Percentiles rank a stretch among this genome's conserved stretches.
phyloP scores from a whole-genome alignment of 164 flowering plant species.

The Berberis vulgaris region DNA sequence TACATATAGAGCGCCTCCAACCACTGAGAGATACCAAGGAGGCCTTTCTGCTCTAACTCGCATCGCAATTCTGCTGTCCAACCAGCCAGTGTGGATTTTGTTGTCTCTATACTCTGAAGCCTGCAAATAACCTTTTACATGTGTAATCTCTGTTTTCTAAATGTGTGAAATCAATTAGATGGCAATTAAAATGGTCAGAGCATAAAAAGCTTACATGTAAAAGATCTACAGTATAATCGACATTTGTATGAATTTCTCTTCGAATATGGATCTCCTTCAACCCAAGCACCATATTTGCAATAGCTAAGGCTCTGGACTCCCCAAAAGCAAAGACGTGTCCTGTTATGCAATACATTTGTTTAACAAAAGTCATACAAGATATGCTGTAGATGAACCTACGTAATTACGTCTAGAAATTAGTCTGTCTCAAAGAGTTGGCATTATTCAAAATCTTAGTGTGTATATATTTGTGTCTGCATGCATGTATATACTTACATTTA shows the following conservation, averaged over 20 bases:
- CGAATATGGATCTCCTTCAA: slow-evolving; percentile 97
- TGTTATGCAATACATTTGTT: slow-evolving; percentile 19
- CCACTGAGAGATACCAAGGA: slow-evolving; percentile 99
- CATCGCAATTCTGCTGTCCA: slow-evolving; percentile 99
- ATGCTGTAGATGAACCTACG: background rate
- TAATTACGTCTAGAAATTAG: too few relatives aligned
- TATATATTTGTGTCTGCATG: too few relatives aligned
- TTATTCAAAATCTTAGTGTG: too few relatives aligned
- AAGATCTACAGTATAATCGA: slow-evolving; percentile 94
- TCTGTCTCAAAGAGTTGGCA: too few relatives aligned
- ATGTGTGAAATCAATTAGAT: background rate
- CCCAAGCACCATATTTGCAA: slow-evolving; percentile 99
- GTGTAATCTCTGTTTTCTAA: background rate
- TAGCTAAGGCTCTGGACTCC: slow-evolving; percentile 91
- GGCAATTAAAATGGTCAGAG: background rate
- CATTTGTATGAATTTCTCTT: slow-evolving; percentile 97
- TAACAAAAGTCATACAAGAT: background rate
- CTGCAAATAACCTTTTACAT: slow-evolving; percentile 27
- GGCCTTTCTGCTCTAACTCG: slow-evolving; percentile 99
- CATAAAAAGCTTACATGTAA: slow-evolving; percentile 60
- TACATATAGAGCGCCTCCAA: slow-evolving; percentile 96
- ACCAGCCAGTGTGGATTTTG: slow-evolving; percentile 98
- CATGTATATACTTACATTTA: too few relatives aligned
- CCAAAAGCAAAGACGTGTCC: slow-evolving; percentile 99
- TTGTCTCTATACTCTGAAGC: slow-evolving; percentile 89